Evolutionary conservation across 768 basidiomycete genomes (phyloP), one percentile per base, ranked within the genome.

Genomic region (Amanita exitialis): DNA sequence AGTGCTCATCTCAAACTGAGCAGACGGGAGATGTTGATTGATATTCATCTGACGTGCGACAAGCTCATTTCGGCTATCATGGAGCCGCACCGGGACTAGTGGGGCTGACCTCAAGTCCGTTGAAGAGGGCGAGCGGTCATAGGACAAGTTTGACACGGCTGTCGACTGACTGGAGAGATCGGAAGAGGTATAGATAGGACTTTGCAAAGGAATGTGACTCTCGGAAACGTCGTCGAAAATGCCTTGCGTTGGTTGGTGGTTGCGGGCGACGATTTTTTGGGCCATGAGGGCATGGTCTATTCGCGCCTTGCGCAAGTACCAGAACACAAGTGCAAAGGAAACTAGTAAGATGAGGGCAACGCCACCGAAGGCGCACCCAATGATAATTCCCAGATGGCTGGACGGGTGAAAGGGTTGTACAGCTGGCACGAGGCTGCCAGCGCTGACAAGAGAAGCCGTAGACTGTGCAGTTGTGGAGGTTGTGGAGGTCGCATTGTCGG

Each of bases 361-460:
- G 6, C 54, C 63, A 1, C 61, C 61, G 27, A n/a, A n/a, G n/a
- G n/a, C n/a, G n/a, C n/a, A n/a, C n/a, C n/a, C n/a, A 62, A 54
- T 56, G 25, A 64, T 59, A 9, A 58, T 51, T 13, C 59, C 61
- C 15, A 30, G 4, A 2, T 32, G 15, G 12, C n/a, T n/a, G n/a
- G n/a, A n/a, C n/a, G n/a, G n/a, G n/a, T n/a, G n/a, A n/a, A n/a
- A n/a, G n/a, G n/a, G n/a, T n/a, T n/a, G n/a, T n/a, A n/a, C n/a
- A n/a, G n/a, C n/a, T n/a, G n/a, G n/a, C n/a, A n/a, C n/a, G n/a
- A n/a, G n/a, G n/a, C n/a, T n/a, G n/a, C n/a, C n/a, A n/a, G n/a
- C n/a, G n/a, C n/a, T n/a, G n/a, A n/a, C n/a, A n/a, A n/a, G n/a
- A n/a, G n/a, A n/a, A n/a, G n/a, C n/a, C n/a, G n/a, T n/a, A n/a